Percentiles rank a stretch among this genome's conserved stretches.
These are phyloP conservation scores for Chrysoporthe austroafricana DNA, from an alignment of 2,329 filamentous ascomycete species.

Conservation along the genomic window DNA sequence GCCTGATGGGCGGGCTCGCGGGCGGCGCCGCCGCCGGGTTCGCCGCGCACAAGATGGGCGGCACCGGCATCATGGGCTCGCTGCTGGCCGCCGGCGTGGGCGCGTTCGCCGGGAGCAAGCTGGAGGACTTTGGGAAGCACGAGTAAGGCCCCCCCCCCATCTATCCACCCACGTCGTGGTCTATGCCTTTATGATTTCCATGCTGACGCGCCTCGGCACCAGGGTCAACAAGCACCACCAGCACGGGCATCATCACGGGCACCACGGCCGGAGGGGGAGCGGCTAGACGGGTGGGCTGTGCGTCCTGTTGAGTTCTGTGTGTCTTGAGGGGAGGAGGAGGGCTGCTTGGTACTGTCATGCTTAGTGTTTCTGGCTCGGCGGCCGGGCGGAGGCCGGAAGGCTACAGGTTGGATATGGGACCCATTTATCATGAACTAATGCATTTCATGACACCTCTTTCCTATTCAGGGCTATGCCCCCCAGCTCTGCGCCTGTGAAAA, in stretches of 20 bases:
- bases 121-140: slow-evolving; percentile 55
- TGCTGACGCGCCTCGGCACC: not conserved
- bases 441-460: too few species aligned
- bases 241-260: slow-evolving; percentile 14
- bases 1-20: slow-evolving; percentile 57
- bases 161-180: not conserved
- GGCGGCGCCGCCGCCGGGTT: slow-evolving; percentile 59
- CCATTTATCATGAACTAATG: too few species aligned
- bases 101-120: slow-evolving; percentile 57
- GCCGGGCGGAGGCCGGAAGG: too few species aligned
- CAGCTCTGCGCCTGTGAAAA: too few species aligned
- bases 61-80: slow-evolving; percentile 14
- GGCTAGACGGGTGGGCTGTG: too few species aligned
- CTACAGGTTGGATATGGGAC: too few species aligned
- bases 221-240: slow-evolving; percentile 28
- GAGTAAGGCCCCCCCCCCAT: slow-evolving; percentile 5
- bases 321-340: too few species aligned
- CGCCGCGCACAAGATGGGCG: slow-evolving; percentile 56
- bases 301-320: too few species aligned
- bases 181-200: not conserved
- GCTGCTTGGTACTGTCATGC: too few species aligned
- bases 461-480: too few species aligned
- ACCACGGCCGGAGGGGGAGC: not conserved
- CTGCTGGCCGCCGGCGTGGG: slow-evolving; percentile 51
- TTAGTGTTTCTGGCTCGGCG: too few species aligned